Evolutionary conservation across 2,329 filamentous ascomycete genomes (phyloP), one percentile per base, ranked within the genome.

Genomic region (Monascus ruber): DNA sequence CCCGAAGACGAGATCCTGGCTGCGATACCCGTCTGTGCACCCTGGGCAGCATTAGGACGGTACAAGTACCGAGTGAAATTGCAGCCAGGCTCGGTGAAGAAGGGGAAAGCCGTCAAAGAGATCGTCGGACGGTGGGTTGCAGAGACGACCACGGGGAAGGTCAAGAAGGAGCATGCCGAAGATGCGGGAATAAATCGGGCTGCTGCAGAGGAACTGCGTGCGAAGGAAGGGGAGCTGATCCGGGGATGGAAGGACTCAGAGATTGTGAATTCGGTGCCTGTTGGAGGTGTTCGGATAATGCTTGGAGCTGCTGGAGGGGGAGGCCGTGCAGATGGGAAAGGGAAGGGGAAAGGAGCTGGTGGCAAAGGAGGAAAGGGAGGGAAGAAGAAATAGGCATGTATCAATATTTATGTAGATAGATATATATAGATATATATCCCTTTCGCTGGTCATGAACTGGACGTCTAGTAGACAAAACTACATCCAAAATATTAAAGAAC

Each of bases 51-150:
- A 0, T 59, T 81, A 39, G 64, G 64, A 2, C 76, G 75, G 40
- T 84, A 83, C 64, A 95, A 95, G 64, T 96, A 95, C 70, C 93
- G 93, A 63, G 85, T 81, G 39, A 98, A 98, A 69, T 63, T 98
- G 51, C 91, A 96, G 63, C 91, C 91, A 0, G 91, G 91, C 0
- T 65, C 79, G 0, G 74, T 81, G 47, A 98, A 96, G 72, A 94
- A 94, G 66, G 89, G 91, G 6, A 96, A 95, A 59, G 88, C 87
- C 0, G 79, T 94, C 35, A 85, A 85, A 58, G 89, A 96, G 62
- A 81, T 96, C 27, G 63, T 96, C n/a, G 78, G 81, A 36, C 74
- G 76, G 43, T 95, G 89, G 88, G 73, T 81, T 47, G 62, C 71
- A 17, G 85, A 79, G 36, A 75, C 78, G 5, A 58, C 56, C 1